A percentile compares a stretch with the other conserved stretches of the same genome.
These are phyloP conservation scores for Penicillium subrubescens DNA, from an alignment of 495 filamentous ascomycete genomes.

Conservation along the genomic window DNA sequence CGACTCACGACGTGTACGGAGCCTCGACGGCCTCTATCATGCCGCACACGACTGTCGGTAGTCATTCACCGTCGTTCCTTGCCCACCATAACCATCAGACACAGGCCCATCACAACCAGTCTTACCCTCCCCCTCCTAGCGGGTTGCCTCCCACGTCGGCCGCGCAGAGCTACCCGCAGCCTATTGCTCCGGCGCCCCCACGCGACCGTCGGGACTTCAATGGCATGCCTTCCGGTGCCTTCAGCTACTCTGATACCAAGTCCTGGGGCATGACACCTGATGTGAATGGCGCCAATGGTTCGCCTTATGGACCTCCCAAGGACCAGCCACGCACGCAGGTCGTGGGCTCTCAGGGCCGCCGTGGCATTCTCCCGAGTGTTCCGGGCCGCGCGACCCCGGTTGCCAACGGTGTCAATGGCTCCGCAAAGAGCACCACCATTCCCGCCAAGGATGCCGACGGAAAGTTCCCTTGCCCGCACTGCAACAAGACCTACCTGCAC, in stretches of 20 bases:
- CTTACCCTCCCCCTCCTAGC: conserved; percentile 61
- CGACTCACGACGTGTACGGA: conserved; percentile 63
- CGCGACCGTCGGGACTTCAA: conserved; percentile 56
- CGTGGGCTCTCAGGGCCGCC: conserved; percentile 86
- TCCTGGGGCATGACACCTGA: conserved; percentile 44
- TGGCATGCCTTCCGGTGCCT: conserved; percentile 65
- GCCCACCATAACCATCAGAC: conserved; percentile 55
- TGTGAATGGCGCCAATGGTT: conserved; percentile 44
- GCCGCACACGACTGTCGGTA: conserved; percentile 60
- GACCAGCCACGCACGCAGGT: conserved; percentile 79
- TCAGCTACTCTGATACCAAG: conserved; percentile 52
- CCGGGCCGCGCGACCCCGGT: conserved; percentile 74
- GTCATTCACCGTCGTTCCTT: conserved; percentile 55
- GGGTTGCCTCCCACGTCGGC: conserved; percentile 67
- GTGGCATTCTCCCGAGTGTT: conserved; percentile 88
- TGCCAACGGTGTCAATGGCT: conserved; percentile 55
- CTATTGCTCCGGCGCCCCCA: conserved; percentile 70
- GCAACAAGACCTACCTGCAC: conserved; percentile 96
- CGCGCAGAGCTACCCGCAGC: conserved; percentile 68
- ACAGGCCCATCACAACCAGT: conserved; percentile 56
- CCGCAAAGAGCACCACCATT: conserved; percentile 75
- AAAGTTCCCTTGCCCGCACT: conserved; percentile 96
- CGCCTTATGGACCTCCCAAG: conserved; percentile 40
- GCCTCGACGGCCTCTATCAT: conserved; percentile 47
- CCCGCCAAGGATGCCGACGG: conserved; percentile 93